phyloP scores from a whole-genome alignment of 2,329 filamentous ascomycete species.

The Xylaria sp. region DNA sequence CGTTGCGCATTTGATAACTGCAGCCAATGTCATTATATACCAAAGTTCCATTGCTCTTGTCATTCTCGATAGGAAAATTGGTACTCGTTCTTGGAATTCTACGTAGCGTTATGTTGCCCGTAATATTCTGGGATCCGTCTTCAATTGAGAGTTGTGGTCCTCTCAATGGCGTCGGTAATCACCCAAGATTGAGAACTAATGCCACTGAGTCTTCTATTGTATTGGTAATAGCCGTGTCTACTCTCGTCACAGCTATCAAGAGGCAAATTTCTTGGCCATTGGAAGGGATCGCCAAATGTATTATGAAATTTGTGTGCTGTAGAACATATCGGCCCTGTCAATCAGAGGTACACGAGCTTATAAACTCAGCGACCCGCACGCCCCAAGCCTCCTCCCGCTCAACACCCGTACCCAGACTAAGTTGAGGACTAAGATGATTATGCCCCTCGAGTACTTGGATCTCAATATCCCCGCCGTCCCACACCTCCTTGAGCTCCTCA shows the following conservation, averaged over 20 bases:
- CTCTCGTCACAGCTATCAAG: not conserved
- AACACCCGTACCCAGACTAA: constrained; percentile 45
- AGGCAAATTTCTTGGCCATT: not conserved
- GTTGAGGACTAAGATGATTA: constrained; percentile 49
- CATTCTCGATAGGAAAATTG: too few relatives aligned
- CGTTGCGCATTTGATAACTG: not conserved
- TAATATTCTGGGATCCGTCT: too few relatives aligned
- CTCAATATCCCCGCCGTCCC: constrained; percentile 38
- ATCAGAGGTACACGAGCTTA: constrained; percentile 32
- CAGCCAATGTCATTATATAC: not conserved
- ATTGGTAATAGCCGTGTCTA: not conserved
- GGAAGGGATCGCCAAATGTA: not conserved
- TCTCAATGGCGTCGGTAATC: not conserved
- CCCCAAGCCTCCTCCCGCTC: constrained; percentile 50
- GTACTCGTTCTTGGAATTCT: not conserved
- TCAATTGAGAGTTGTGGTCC: not conserved
- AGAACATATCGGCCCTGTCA: not conserved
- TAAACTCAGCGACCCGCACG: constrained; percentile 44
- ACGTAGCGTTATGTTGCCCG: not conserved
- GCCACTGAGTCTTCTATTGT: not conserved
- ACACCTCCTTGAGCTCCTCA: constrained; percentile 42
- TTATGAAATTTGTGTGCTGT: not conserved
- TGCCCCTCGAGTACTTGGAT: constrained; percentile 45
- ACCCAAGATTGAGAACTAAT: not conserved
- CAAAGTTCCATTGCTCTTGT: not conserved